Conservation (phyloP, 129 eudicot species). For the Helichrysum umbraculigerum region DNA sequence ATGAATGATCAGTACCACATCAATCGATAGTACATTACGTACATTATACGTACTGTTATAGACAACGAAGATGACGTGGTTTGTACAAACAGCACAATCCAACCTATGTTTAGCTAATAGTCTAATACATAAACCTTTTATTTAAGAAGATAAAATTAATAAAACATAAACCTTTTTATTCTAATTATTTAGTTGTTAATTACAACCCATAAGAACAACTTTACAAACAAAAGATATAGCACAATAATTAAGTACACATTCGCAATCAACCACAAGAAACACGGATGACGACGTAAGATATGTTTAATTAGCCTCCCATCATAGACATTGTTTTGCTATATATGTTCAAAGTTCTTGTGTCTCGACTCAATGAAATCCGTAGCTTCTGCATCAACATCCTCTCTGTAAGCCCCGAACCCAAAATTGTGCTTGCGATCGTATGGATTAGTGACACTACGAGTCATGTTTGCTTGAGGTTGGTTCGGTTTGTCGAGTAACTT, state of each 20-base stretch:
- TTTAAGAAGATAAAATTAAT: not conserved
- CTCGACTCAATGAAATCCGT: constrained; percentile 45
- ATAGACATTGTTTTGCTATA: constrained; percentile 39
- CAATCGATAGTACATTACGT: no score
- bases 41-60: not conserved
- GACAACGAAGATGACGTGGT: not conserved
- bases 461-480: constrained; percentile 15
- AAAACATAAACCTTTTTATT: not conserved
- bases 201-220: not conserved
- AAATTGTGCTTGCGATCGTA: constrained; percentile 3
- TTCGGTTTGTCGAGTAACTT: constrained; percentile 38
- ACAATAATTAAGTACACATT: not conserved
- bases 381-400: constrained; percentile 59
- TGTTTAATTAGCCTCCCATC: constrained; percentile 25
- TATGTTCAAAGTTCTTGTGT: constrained; percentile 46
- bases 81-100: not conserved
- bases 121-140: not conserved
- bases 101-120: not conserved
- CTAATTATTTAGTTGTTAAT: not conserved
- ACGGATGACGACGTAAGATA: not conserved
- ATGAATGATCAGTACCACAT: no score
- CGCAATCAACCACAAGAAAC: not conserved
- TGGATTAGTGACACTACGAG: constrained; percentile 9
- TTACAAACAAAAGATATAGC: not conserved
- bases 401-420: not conserved